Evolutionary conservation across 202 grass and related monocot genomes (phyloP).

Genomic region (Schoenoplectus triqueter): DNA sequence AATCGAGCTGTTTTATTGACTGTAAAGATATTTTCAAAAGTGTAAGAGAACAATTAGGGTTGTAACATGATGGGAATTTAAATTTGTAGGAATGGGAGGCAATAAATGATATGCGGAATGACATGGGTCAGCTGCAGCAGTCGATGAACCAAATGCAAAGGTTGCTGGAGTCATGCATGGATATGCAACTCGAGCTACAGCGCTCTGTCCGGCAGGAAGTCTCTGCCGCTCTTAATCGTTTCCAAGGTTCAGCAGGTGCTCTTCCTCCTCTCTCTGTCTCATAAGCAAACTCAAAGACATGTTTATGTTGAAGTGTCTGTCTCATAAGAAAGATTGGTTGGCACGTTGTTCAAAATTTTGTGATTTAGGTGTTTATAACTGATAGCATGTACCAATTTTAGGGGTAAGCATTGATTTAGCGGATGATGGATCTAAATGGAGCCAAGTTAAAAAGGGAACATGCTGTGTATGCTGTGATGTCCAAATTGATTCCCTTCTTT

Average conservation of each 20-base stretch:
- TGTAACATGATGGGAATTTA: background rate
- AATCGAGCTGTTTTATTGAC: background rate
- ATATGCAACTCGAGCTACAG: slow-evolving; percentile 96
- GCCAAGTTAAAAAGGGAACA: slow-evolving; percentile 86
- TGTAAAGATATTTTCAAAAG: background rate
- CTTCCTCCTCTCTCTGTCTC: background rate
- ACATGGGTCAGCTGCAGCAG: slow-evolving; percentile 86
- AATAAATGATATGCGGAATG: slow-evolving; percentile 91
- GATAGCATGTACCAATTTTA: slow-evolving; percentile 31
- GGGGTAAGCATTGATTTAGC: slow-evolving; percentile 48
- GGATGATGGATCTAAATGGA: slow-evolving; percentile 92
- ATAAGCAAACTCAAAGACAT: background rate
- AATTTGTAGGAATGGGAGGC: slow-evolving; percentile 83
- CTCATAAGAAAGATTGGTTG: background rate
- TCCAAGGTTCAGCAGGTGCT: slow-evolving; percentile 64
- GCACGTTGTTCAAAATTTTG: background rate
- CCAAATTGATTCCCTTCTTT: slow-evolving; percentile 89
- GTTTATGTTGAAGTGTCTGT: background rate
- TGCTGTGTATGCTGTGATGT: slow-evolving; percentile 92
- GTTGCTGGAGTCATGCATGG: slow-evolving; percentile 95
- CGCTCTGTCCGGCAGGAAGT: slow-evolving; percentile 97
- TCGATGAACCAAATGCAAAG: slow-evolving; percentile 96
- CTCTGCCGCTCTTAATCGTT: slow-evolving; percentile 85
- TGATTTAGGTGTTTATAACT: slow-evolving; percentile 34
- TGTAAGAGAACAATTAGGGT: background rate